These are phyloP conservation scores for Citeromyces hawaiiensis DNA, from an alignment of 1,139 yeast genomes.

Conservation along the genomic window DNA sequence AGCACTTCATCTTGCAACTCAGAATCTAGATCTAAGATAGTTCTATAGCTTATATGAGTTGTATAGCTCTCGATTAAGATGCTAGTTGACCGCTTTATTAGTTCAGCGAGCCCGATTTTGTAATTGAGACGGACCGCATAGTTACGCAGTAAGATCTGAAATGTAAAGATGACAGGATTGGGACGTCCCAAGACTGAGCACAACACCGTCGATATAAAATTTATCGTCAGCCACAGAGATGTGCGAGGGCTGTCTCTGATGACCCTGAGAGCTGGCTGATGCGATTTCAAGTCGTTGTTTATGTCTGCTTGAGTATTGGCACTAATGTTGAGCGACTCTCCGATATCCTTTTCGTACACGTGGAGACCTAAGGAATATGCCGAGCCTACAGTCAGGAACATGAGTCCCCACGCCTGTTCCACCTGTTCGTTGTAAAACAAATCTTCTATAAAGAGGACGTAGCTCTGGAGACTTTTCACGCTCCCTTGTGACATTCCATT, in stretches of 20 bases:
- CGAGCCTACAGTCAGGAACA: constrained; percentile 22
- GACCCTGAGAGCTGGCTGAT: constrained; percentile 10
- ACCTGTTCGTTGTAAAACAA: constrained; percentile 32
- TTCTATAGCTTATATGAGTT: constrained; percentile 27
- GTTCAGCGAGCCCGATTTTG: constrained; percentile 35
- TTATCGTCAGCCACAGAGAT: constrained; percentile 36
- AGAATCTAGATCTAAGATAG: constrained; percentile 24
- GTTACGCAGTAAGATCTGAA: constrained; percentile 15
- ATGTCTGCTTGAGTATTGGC: constrained; percentile 10
- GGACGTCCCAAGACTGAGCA: constrained; percentile 44
- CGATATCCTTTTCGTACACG: constrained; percentile 19
- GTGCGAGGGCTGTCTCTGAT: constrained; percentile 20
- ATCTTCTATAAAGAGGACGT: constrained; percentile 37
- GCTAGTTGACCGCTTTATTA: constrained; percentile 32
- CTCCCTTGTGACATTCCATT: constrained; percentile 34
- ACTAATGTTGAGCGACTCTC: too few species aligned
- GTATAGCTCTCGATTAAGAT: constrained; percentile 40
- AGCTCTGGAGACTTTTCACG: constrained; percentile 30
- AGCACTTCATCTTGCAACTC: constrained; percentile 28
- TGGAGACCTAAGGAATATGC: constrained; percentile 40
- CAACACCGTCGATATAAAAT: constrained; percentile 30
- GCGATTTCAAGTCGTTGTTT: constrained; percentile 6
- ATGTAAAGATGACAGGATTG: constrained; percentile 34
- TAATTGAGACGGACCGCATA: constrained; percentile 27
- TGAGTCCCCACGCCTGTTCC: constrained; percentile 22